These are phyloP conservation scores for Phytophthora melonis DNA, from an alignment of 352 stramenopile species.

Conservation along the genomic window DNA sequence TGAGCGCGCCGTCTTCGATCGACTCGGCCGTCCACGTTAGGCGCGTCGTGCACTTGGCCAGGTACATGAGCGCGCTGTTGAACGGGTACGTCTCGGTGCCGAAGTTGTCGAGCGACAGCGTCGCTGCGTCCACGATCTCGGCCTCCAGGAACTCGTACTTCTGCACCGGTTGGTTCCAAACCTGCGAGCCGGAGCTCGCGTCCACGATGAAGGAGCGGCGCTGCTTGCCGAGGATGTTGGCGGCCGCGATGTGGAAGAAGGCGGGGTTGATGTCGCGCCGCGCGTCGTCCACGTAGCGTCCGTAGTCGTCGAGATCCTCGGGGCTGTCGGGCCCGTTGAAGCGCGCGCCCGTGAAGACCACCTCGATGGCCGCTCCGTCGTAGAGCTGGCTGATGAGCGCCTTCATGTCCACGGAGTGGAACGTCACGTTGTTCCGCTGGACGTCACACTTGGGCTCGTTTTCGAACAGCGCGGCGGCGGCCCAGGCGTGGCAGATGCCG, in stretches of 20 bases:
- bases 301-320: conserved; percentile 52
- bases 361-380: conserved; percentile 42
- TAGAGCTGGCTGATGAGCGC: conserved; percentile 55
- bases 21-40: conserved; percentile 59
- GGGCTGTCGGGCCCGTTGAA: conserved; percentile 44
- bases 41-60: conserved; percentile 55
- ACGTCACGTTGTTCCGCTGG: conserved; percentile 56
- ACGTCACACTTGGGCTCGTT: conserved; percentile 55
- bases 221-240: conserved; percentile 58
- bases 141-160: conserved; percentile 50
- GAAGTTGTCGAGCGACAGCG: conserved; percentile 46
- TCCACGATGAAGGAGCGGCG: conserved; percentile 60
- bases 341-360: conserved; percentile 53
- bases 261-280: conserved; percentile 55
- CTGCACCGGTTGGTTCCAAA: conserved; percentile 72
- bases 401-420: conserved; percentile 62
- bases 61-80: conserved; percentile 41
- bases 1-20: conserved; percentile 50
- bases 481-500: conserved; percentile 59
- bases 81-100: conserved; percentile 58
- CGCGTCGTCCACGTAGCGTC: conserved; percentile 51
- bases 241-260: conserved; percentile 58
- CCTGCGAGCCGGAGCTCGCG: conserved; percentile 41
- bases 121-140: conserved; percentile 36
- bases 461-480: conserved; percentile 49